phyloP scores from a whole-genome alignment of 2,329 filamentous ascomycete species.

The Beauveria australis region DNA sequence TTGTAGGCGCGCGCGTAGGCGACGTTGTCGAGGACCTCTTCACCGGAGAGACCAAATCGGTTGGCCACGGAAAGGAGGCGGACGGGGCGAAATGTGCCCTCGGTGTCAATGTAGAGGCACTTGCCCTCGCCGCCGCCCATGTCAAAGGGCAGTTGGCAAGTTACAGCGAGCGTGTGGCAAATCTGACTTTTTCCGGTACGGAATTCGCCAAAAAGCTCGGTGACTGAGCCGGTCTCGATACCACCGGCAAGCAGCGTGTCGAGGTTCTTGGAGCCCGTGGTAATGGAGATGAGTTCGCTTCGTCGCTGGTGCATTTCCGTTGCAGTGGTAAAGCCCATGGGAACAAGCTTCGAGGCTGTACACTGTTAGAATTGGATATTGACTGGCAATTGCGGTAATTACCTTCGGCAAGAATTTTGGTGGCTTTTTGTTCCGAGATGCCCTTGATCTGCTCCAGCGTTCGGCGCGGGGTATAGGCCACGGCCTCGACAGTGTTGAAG shows the following conservation, averaged over 20 bases:
- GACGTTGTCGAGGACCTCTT: constrained; percentile 97
- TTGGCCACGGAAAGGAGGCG: constrained; percentile 87
- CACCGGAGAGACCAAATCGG: constrained; percentile 86
- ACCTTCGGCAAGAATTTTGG: constrained; percentile 87
- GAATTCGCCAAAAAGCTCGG: constrained; percentile 97
- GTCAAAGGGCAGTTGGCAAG: constrained; percentile 94
- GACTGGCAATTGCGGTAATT: constrained; percentile 12
- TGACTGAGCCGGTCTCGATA: constrained; percentile 94
- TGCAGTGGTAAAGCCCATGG: constrained; percentile 97
- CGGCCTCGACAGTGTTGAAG: constrained; percentile 89
- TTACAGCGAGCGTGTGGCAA: constrained; percentile 96
- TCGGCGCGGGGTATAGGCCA: constrained; percentile 83
- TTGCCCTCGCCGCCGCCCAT: constrained; percentile 99
- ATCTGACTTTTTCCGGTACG: constrained; percentile 97
- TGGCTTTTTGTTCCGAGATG: constrained; percentile 93
- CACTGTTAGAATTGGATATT: background rate
- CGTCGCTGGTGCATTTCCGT: constrained; percentile 98
- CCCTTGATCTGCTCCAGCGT: constrained; percentile 92
- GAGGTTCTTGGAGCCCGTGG: constrained; percentile 93
- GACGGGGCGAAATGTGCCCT: constrained; percentile 93
- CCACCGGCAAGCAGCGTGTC: constrained; percentile 92
- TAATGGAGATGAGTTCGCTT: constrained; percentile 95
- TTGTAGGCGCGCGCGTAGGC: constrained; percentile 98
- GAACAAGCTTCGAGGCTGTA: constrained; percentile 85
- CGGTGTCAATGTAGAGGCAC: constrained; percentile 96